These are phyloP conservation scores for Zygosaccharomyces sapae DNA, from an alignment of 1,139 yeast genomes.

Conservation along the genomic window DNA sequence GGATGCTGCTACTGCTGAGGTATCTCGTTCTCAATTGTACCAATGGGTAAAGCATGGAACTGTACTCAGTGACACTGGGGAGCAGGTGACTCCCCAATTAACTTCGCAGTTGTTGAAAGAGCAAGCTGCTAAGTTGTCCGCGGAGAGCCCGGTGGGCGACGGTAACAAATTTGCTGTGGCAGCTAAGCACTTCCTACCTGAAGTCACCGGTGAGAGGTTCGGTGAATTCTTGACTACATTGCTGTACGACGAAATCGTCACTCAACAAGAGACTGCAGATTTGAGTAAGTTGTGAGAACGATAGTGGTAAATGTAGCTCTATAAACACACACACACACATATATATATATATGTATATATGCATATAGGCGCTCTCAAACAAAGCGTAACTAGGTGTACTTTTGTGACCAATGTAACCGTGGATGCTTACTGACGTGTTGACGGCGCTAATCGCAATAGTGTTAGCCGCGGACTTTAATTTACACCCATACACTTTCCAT, in stretches of 20 bases:
- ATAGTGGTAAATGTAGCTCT: no score
- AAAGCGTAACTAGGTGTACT: no score
- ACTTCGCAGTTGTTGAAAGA: constrained; percentile 55
- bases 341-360: no score
- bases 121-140: constrained; percentile 53
- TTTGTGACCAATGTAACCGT: no score
- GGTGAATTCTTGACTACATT: constrained; percentile 72
- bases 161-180: constrained; percentile 53
- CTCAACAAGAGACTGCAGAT: constrained; percentile 39
- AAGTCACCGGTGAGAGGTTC: constrained; percentile 64
- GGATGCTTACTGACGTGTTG: no score
- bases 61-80: constrained; percentile 53
- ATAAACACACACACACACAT: no score
- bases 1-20: constrained; percentile 87
- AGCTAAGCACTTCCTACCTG: constrained; percentile 56
- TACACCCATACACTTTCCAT: no score
- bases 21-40: constrained; percentile 74
- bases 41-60: constrained; percentile 79
- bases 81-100: constrained; percentile 54
- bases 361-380: no score
- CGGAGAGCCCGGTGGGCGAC: constrained; percentile 40
- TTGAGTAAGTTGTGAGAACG: constrained; percentile 31
- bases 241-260: constrained; percentile 65
- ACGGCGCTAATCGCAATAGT: no score
- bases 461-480: no score